These are phyloP conservation scores for Boletus tomentosulus DNA, from an alignment of 768 basidiomycete genomes.

Conservation along the genomic window DNA sequence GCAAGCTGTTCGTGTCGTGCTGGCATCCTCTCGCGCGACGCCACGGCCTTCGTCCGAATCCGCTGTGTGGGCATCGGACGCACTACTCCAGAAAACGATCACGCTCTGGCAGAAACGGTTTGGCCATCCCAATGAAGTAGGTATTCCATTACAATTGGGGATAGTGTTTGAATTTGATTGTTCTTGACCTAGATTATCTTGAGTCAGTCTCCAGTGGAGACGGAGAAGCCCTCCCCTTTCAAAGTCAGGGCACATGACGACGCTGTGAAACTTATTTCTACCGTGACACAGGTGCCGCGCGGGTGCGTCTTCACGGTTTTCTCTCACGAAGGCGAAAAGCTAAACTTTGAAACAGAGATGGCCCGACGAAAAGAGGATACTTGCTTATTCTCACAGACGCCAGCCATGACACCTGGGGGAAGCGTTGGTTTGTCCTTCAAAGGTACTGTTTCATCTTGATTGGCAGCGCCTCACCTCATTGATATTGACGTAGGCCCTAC, in stretches of 20 bases:
- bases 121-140: constrained; percentile 71
- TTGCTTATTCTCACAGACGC: constrained; percentile 80
- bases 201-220: constrained; percentile 63
- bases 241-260: constrained; percentile 39
- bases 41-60: constrained; percentile 49
- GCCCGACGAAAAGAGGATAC: constrained; percentile 79
- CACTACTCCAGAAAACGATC: constrained; percentile 61
- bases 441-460: constrained; percentile 44
- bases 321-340: background rate
- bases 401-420: constrained; percentile 74
- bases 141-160: constrained; percentile 18
- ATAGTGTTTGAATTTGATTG: constrained; percentile 12
- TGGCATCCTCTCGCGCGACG: constrained; percentile 47
- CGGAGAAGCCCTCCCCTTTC: constrained; percentile 32
- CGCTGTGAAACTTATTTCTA: constrained; percentile 63
- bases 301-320: constrained; percentile 43
- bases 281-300: constrained; percentile 68
- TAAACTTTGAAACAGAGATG: constrained; percentile 49
- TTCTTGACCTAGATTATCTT: constrained; percentile 64
- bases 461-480: background rate
- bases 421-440: constrained; percentile 81
- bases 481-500: constrained; percentile 64
- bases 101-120: constrained; percentile 82
- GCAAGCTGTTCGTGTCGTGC: constrained; percentile 77
- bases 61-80: constrained; percentile 60